phyloP scores from a whole-genome alignment of 164 flowering plant genomes.

The Tinospora cordifolia region DNA sequence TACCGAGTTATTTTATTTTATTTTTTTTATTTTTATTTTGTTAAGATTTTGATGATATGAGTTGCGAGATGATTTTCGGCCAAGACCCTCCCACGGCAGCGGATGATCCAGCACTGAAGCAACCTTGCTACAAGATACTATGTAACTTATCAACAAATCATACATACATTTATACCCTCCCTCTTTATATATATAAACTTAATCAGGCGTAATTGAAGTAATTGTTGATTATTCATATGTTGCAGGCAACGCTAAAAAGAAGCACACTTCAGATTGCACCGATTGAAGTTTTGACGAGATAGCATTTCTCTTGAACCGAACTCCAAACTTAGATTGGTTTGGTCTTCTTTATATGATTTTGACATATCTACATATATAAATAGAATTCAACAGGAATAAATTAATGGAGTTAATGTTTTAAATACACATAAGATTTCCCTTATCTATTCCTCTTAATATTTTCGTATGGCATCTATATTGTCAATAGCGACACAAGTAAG shows the following conservation, averaged over 20 bases:
- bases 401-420: too few relatives aligned
- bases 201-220: neutral
- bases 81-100: slow-evolving; percentile 55
- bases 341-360: too few relatives aligned
- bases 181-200: neutral
- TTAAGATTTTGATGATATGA: slow-evolving; percentile 96
- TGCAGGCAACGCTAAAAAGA: slow-evolving; percentile 56
- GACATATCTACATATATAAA: too few relatives aligned
- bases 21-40: neutral
- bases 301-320: too few relatives aligned
- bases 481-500: too few relatives aligned
- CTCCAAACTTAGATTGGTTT: neutral
- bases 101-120: slow-evolving; percentile 71
- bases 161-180: neutral
- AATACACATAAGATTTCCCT: too few relatives aligned
- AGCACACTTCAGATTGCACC: slow-evolving; percentile 35
- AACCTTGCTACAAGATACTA: slow-evolving; percentile 70
- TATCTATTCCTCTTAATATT: too few relatives aligned
- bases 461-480: too few relatives aligned
- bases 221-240: neutral
- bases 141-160: slow-evolving; percentile 33
- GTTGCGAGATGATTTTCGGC: slow-evolving; percentile 89
- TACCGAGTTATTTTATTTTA: slow-evolving; percentile 8
- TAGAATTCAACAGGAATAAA: too few relatives aligned
- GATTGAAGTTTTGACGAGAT: slow-evolving; percentile 6